Percentiles rank a stretch among this genome's conserved stretches.
phyloP scores from a whole-genome alignment of 306 rosid genomes.

The Cucumis hystrix region DNA sequence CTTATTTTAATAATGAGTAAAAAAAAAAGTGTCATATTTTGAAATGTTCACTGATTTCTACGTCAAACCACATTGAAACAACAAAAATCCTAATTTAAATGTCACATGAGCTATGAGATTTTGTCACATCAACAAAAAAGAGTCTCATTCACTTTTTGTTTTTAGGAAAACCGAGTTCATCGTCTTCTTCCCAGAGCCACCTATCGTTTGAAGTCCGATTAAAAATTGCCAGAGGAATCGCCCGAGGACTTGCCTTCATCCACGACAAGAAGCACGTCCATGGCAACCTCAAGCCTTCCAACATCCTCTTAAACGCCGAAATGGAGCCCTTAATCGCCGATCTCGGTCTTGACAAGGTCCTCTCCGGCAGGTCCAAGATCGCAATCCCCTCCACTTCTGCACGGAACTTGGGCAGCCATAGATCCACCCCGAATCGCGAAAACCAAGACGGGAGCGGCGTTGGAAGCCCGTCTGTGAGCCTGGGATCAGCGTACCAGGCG shows the following conservation, averaged over 20 bases:
- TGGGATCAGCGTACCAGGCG: conserved; percentile 39
- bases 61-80: not conserved
- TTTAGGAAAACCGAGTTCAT: conserved; percentile 46
- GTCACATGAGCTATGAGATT: not conserved
- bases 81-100: not conserved
- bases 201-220: conserved; percentile 42
- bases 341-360: conserved; percentile 50
- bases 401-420: conserved; percentile 28
- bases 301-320: conserved; percentile 46
- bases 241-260: conserved; percentile 56
- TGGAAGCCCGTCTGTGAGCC: conserved; percentile 21
- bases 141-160: not conserved
- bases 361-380: conserved; percentile 17
- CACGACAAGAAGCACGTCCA: conserved; percentile 88
- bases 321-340: conserved; percentile 68
- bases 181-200: conserved; percentile 26
- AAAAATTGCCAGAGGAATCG: conserved; percentile 69
- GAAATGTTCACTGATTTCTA: not conserved
- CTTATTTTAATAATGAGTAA: too few relatives aligned
- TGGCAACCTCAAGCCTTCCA: conserved; percentile 64
- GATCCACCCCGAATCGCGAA: conserved; percentile 11
- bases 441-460: conserved; percentile 6
- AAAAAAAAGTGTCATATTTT: too few relatives aligned
- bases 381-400: conserved; percentile 41
- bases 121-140: not conserved